Evolutionary conservation across 192 early-diverging fungal genomes (phyloP), one percentile per base, ranked within the genome.

Genomic region (Gryganskiella cystojenkinii): DNA sequence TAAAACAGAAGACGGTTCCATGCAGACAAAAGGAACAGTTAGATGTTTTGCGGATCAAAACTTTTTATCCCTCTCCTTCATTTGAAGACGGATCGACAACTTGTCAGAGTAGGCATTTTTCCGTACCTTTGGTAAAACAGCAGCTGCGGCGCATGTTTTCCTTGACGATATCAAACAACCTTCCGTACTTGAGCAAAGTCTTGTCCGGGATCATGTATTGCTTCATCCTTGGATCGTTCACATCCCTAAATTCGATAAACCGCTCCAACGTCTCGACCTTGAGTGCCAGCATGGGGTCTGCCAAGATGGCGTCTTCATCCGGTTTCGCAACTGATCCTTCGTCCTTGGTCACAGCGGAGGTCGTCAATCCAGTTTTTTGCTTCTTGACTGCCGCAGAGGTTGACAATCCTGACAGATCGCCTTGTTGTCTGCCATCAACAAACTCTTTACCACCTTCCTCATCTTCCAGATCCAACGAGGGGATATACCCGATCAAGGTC

Each of bases 121-220:
- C 54, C 14, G 47, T 55, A 79, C 84, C 90, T 80, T 95, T 95
- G 17, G 93, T 95, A 65, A 95, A 95, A 71, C 93, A 95, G 63
- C 91, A 93, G 22, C 91, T 90, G 35, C 90, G 79, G 43, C 68
- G 82, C 19, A 82, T 84, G 20, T 81, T 70, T 1, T 86, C 82
- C 46, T 89, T 90, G 20, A 95, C 90, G 22, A 93, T 89, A 78
- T 93, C 87, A 82, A 89, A 89, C 11, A 84, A 57, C 5, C 79
- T 52, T 24, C 84, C 83, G 37, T 87, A 82, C 44, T 89, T 88
- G 14, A 80, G n/a, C 44, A 88, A 60, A 1, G 64, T 71, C 81
- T 87, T 84, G 43, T 88, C 78, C 24, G 87, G 82, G 25, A 88
- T 82, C 35, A 79, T 64, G 70, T 84, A 88, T 14, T 66, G 34